Base-by-base conservation (phyloP, 2,329 filamentous ascomycete genomes). In the Fusarium verrucosum region DNA sequence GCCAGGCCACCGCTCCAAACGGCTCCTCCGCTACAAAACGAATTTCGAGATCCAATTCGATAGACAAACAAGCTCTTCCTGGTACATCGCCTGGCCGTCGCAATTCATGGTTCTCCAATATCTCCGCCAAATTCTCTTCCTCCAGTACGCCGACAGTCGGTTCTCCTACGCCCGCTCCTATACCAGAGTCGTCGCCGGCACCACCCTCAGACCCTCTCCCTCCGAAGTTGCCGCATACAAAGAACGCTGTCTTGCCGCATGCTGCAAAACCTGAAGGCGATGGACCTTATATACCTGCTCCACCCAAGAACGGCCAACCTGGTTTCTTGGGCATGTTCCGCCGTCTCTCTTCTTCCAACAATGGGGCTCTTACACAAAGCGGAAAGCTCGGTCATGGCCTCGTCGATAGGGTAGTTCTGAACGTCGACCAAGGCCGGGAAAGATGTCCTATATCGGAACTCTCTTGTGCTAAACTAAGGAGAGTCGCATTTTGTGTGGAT, bases 401-500 rank as follows among this genome's bases (percentile, higher is more conserved):
- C 56, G 94, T 94, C 47, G 90, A 94, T 70, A 86, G 95, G 44
- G 87, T 83, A 66, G 83, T 97, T 9, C 81, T 98, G 80, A 99
- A 99, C 72, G 83, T 97, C 40, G 92, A 98, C 74, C 87, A 81
- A 10, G 85, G 89, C 67, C 87, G 95, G 37, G 89, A 94, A 72
- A 83, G 95, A 65, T 96, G 92, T 75, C 84, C 87, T 22, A 87
- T 98, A 26, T 81, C 86, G 6, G 94, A 96, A 67, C 81, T 99
- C 42, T 89, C 93, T 66, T 87, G 89, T 71, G 86, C 87, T 44
- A 97, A 95, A 75, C 78, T 99, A 58, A 87, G 92, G 50, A 87
- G 93, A 50, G 95, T 99, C 1, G 91, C 94, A 0, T 99, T 99
- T 73, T 97, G 92, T 70, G 95, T 99, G 4, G 95, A 99, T 73